Evolutionary conservation across 1,284 basidiomycete species (phyloP).

Genomic region (Tilletia setariae): DNA sequence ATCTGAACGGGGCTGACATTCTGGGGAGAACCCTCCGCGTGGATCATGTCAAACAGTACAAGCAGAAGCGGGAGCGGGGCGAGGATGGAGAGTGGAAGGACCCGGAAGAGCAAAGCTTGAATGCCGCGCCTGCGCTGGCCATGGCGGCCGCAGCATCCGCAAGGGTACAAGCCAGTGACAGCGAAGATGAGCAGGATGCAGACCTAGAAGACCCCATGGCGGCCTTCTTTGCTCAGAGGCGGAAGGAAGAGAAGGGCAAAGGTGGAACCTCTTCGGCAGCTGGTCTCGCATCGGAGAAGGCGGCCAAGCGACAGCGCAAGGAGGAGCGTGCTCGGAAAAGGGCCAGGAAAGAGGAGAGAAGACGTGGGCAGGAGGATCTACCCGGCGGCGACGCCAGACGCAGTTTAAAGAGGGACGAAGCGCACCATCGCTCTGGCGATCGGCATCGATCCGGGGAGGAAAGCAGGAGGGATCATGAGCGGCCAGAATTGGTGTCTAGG

Average conservation of each 20-base stretch:
- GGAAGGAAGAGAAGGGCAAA: slow-evolving; percentile 27
- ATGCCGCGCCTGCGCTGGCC: slow-evolving; percentile 32
- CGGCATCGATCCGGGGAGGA: background rate
- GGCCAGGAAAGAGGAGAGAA: slow-evolving; percentile 14
- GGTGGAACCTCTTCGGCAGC: slow-evolving; percentile 9
- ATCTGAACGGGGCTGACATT: slow-evolving; percentile 89
- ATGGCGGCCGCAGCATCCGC: slow-evolving; percentile 15
- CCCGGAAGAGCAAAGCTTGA: slow-evolving; percentile 60
- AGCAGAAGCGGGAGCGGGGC: slow-evolving; percentile 71
- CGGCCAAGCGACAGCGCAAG: slow-evolving; percentile 37
- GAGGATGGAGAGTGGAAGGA: slow-evolving; percentile 83
- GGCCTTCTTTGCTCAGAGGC: slow-evolving; percentile 63
- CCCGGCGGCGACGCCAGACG: background rate
- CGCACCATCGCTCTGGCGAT: background rate
- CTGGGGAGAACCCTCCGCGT: slow-evolving; percentile 78
- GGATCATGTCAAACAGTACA: slow-evolving; percentile 92
- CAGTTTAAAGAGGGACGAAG: background rate
- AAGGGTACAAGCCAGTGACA: background rate
- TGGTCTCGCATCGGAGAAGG: slow-evolving; percentile 24
- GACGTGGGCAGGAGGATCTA: background rate
- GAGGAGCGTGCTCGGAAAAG: slow-evolving; percentile 39
- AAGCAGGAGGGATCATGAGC: background rate
- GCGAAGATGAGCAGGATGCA: slow-evolving; percentile 58
- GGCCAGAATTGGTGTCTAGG: too few species aligned
- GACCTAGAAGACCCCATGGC: slow-evolving; percentile 98